These are phyloP conservation scores for Crithidia bombi DNA, from an alignment of 208 protist genomes.

Conservation along the genomic window DNA sequence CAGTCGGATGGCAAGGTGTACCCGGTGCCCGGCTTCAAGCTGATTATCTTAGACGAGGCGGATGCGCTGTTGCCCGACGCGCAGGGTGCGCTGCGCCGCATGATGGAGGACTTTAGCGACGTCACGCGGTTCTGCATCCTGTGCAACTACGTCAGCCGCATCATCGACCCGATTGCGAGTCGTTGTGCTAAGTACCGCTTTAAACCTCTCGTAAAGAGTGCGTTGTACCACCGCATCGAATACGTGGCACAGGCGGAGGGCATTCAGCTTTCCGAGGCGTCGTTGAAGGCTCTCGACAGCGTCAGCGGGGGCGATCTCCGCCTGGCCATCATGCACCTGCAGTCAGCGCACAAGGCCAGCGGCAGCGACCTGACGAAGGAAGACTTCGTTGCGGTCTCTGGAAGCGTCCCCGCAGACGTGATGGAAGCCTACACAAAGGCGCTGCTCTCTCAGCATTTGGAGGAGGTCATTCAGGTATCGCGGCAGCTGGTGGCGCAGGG, in stretches of 20 bases:
- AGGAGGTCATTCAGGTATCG: constrained; percentile 61
- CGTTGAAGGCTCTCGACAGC: constrained; percentile 75
- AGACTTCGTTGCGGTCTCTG: constrained; percentile 88
- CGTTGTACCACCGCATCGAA: constrained; percentile 87
- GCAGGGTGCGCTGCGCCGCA: constrained; percentile 97
- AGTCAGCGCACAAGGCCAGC: constrained; percentile 89
- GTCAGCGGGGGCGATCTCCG: constrained; percentile 97
- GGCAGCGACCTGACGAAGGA: constrained; percentile 75
- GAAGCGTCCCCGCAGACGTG: constrained; percentile 70
- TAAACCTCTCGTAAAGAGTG: constrained; percentile 89
- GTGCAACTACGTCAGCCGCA: constrained; percentile 99
- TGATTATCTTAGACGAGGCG: constrained; percentile 99
- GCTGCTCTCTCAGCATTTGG: constrained; percentile 62
- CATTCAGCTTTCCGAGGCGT: constrained; percentile 70
- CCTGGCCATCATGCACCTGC: constrained; percentile 96
- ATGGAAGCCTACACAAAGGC: constrained; percentile 60
- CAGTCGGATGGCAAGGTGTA: constrained; percentile 89
- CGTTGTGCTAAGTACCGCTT: constrained; percentile 99
- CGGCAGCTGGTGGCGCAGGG: constrained; percentile 65
- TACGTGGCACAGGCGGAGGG: constrained; percentile 90
- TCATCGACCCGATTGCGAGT: constrained; percentile 99
- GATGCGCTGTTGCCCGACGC: constrained; percentile 99
- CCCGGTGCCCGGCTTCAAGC: constrained; percentile 96
- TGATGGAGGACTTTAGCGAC: constrained; percentile 98
- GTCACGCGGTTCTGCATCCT: constrained; percentile 99